Evolutionary conservation across 202 grass and related monocot species (phyloP), one percentile per base, ranked within the genome.

Genomic region (Saccharum hybrid): DNA sequence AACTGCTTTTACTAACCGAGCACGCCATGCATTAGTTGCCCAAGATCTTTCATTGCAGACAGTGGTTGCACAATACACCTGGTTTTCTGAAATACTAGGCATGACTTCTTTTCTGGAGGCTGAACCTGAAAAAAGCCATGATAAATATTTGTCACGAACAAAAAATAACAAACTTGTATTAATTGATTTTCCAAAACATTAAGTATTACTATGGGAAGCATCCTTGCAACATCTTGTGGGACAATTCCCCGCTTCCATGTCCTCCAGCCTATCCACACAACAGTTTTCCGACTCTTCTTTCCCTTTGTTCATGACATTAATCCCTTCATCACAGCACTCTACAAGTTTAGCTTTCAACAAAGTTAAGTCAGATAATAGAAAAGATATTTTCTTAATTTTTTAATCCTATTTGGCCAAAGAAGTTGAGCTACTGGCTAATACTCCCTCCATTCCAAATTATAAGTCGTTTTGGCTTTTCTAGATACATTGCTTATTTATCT

Each of bases 271-370:
- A 72, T 80, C 60, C 60, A 52, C 21, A 49, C 71, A 40, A 49
- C 71, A 74, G 83, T 85, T 75, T 62, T 52, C 63, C 36, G 62
- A 71, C 14, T 68, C 72, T 82, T 79, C 71, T 85, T 88, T 72
- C 81, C 60, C 77, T 80, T 86, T 71, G 41, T 90, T 90, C 68
- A 86, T 82, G 23, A 88, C 54, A 65, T 84, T 86, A 66, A 91
- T 81, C 82, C 83, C 88, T 81, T 78, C 89, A 74, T 78, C 89
- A 74, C 15, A 87, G 76, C 83, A 87, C 85, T 87, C 88, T 89
- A 84, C 80, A 85, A 79, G 46, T 61, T 67, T 41, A 78, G 36
- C 54, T 64, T 63, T n/a, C 21, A 78, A 52, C 7, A 62, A 88
- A 73, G 56, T 23, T 23, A 60, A 60, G 8, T 21, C 51, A 18